These are phyloP conservation scores for Colletotrichum lupini DNA, from an alignment of 2,329 filamentous ascomycete species.

Conservation along the genomic window DNA sequence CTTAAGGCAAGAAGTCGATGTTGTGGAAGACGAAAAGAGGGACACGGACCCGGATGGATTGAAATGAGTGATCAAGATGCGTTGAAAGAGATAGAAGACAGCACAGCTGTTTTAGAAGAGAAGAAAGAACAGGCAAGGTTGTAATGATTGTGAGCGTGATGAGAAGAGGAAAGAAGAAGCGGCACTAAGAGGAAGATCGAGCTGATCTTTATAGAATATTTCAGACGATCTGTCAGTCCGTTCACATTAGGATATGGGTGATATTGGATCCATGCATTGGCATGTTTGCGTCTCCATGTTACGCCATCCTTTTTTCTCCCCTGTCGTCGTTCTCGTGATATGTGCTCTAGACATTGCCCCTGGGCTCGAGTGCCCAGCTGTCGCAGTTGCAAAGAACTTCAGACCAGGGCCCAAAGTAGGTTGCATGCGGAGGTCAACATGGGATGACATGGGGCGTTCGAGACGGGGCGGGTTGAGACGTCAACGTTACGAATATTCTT, in stretches of 20 bases:
- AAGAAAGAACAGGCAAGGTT: slow-evolving; percentile 20
- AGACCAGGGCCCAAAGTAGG: background rate
- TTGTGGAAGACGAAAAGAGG: slow-evolving; percentile 12
- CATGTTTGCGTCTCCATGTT: slow-evolving; percentile 14
- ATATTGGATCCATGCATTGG: background rate
- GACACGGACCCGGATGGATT: slow-evolving; percentile 31
- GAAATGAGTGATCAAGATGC: slow-evolving; percentile 33
- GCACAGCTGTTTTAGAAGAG: slow-evolving; percentile 33
- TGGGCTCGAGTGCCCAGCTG: background rate
- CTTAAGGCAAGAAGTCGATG: background rate
- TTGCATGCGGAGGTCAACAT: slow-evolving; percentile 4
- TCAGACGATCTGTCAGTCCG: slow-evolving; percentile 12
- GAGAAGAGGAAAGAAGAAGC: slow-evolving; percentile 11
- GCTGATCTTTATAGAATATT: slow-evolving; percentile 33
- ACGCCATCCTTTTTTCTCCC: background rate
- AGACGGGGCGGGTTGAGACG: slow-evolving; percentile 21
- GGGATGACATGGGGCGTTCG: slow-evolving; percentile 23
- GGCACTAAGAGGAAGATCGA: slow-evolving; percentile 13
- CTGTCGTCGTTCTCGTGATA: slow-evolving; percentile 9
- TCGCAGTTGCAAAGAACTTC: slow-evolving; percentile 3
- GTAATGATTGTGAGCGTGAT: slow-evolving; percentile 35
- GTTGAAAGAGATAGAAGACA: slow-evolving; percentile 33
- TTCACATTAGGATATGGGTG: slow-evolving; percentile 4
- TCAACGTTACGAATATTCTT: background rate
- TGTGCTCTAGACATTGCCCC: background rate